A percentile compares a stretch with the other conserved stretches of the same genome.
Conservation (phyloP, 1,284 basidiomycete genomes). For the Gomphus sp. region DNA sequence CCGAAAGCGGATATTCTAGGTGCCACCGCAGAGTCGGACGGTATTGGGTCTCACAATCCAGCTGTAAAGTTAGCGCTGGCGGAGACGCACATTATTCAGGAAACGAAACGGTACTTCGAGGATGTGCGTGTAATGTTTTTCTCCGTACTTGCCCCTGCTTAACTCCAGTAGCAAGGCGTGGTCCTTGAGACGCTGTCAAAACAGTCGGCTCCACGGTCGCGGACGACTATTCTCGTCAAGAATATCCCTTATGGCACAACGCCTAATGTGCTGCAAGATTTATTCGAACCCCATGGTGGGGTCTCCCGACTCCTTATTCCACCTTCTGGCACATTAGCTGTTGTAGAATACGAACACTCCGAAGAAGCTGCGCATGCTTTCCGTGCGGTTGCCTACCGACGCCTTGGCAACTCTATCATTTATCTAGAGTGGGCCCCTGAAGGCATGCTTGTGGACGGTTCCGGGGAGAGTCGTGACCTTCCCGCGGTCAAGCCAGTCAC, state of each 20-base stretch:
- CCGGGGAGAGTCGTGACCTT: conserved; percentile 12
- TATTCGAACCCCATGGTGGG: conserved; percentile 76
- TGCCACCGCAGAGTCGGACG: conserved; percentile 51
- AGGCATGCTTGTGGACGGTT: conserved; percentile 56
- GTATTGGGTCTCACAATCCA: conserved; percentile 30
- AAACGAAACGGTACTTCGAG: conserved; percentile 87
- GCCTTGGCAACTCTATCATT: conserved; percentile 82
- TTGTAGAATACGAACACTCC: conserved; percentile 77
- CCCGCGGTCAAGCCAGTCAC: conserved; percentile 33
- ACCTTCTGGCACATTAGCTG: conserved; percentile 89
- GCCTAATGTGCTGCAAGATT: conserved; percentile 58
- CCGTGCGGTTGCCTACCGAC: conserved; percentile 76
- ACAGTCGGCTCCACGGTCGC: conserved; percentile 47
- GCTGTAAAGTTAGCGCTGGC: conserved; percentile 94
- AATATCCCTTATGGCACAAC: conserved; percentile 94
- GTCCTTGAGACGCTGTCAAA: conserved; percentile 30
- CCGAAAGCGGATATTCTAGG: conserved; percentile 84
- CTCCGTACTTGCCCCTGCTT: conserved; percentile 22
- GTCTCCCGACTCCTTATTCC: conserved; percentile 79
- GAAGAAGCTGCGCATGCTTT: conserved; percentile 73
- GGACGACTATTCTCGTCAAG: conserved; percentile 88
- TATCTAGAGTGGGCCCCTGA: conserved; percentile 91
- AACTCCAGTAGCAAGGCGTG: conserved; percentile 29
- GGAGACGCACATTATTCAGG: conserved; percentile 92
- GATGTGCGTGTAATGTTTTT: conserved; percentile 57